Base-by-base conservation (phyloP, 1,284 basidiomycete genomes). In the Caloboletus inedulis region DNA sequence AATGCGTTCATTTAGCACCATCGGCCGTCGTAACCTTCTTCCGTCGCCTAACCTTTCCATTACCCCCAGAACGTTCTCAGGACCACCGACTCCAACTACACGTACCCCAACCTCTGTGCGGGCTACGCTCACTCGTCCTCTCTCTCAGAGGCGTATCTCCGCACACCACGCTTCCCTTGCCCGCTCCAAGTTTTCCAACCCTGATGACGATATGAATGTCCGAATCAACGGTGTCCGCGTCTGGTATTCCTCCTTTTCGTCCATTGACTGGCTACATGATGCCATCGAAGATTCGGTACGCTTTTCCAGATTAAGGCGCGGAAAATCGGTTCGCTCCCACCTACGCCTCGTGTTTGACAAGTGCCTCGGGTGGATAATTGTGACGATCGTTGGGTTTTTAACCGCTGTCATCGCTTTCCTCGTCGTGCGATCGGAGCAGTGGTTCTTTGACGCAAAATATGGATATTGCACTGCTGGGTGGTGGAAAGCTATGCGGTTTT, bases 381-480 rank as follows among this genome's bases (percentile, higher is more conserved):
- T 96, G 45, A 92, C 91, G 2, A 78, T 96, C 46, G 84, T 91
- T 46, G 92, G 93, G 1, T 82, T 94, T 65, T 66, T 92, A 30
- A 91, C 90, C 7, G 93, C 94, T 3, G 54, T 94, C 45, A 76
- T 91, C 34, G 96, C 96, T 0, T 98, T 93, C 67, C 71, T 89
- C 48, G 90, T 99, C 60, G 84, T 96, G 36, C 84, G 91, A 29
- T 78, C 82, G 52, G 96, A 99, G 66, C 89, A 92, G 67, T 87
- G 86, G 77, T 74, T 98, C n/a, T 98, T 98, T 64, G 93, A 97
- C 68, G 69, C 89, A 59, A 98, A 98, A 71, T 91, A 94, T 51
- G 96, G 96, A 0, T 93, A 90, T 68, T 98, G 95, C 69, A 64
- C 66, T 2, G 69, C 71, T 0, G 76, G 77, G 2, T 90, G 88